These are phyloP conservation scores for Tagetes erecta DNA, from an alignment of 129 eudicot species.

Conservation along the genomic window DNA sequence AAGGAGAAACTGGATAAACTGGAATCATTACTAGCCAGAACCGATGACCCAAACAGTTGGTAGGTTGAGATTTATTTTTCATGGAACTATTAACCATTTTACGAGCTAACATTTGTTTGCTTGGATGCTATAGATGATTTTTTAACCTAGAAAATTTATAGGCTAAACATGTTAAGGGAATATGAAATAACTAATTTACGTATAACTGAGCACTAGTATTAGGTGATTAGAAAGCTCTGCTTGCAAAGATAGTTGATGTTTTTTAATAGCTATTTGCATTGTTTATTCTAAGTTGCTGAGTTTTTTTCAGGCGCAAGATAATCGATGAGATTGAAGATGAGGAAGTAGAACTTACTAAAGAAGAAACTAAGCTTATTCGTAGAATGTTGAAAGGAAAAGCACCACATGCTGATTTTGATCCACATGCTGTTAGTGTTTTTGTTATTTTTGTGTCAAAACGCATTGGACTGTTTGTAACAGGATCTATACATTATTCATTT, in stretches of 20 bases:
- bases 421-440: slow-evolving; percentile 56
- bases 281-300: neutral
- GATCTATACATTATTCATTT: neutral
- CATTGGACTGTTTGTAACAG: neutral
- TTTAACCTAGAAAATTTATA: neutral
- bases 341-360: slow-evolving; percentile 76
- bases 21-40: slow-evolving; percentile 63
- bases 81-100: neutral
- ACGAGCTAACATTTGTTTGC: slow-evolving; percentile 1
- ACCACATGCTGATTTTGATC: slow-evolving; percentile 91
- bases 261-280: neutral
- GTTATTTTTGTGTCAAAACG: neutral
- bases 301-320: slow-evolving; percentile 70
- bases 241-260: slow-evolving; percentile 9
- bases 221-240: neutral
- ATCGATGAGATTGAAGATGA: slow-evolving; percentile 85
- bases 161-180: neutral
- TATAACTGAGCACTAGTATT: slow-evolving; percentile 7
- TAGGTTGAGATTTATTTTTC: slow-evolving; percentile 31
- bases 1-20: slow-evolving; percentile 81
- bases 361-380: slow-evolving; percentile 66
- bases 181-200: slow-evolving; percentile 6
- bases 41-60: slow-evolving; percentile 88
- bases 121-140: neutral
- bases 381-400: slow-evolving; percentile 80